Evolutionary conservation across 371 early-diverging fungal genomes (phyloP), one percentile per base, ranked within the genome.

Genomic region (Mortierella sp.): DNA sequence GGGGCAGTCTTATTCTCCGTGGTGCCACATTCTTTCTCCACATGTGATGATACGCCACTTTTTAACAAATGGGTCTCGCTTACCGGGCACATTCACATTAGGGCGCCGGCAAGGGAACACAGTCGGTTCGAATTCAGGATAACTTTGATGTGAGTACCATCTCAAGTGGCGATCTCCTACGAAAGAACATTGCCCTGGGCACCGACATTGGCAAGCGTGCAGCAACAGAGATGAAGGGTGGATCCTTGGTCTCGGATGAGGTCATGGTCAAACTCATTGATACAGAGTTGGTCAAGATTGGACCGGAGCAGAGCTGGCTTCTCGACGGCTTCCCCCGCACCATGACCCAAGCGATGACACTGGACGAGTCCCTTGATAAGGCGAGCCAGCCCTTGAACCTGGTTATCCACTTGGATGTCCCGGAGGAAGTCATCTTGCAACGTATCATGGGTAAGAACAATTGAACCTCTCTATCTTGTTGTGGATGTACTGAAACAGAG

Each of bases 321-420:
- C 87, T 98, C 21, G 99, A 98, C 83, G 99, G 99, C 16, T 99
- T 96, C 77, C 99, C 99, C 41, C 87, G 99, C 45, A 97, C 92
- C 3, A 68, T 94, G 25, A 67, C 70, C 5, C 99, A 99, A 83
- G 97, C 99, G 1, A 65, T 87, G 54, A 84, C 86, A 9, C 80
- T 98, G 57, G 95, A 95, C 76, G 60, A 71, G 12, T 84, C 84
- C 63, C 81, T 96, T 4, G 63, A 79, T 19, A 66, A 71, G 34
- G 67, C 76, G 27, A 65, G 64, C 60, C 90, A 91, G 60, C 87
- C 90, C 13, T 80, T 97, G 43, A 94, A 94, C 71, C 79, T 94
- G 8, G 97, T 97, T 21, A 84, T 97, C 46, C 92, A 95, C 68
- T 78, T 98, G 46, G 91, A 91, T 67, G 98, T 98, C 1, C 96